Evolutionary conservation across 129 eudicot genomes (phyloP).

Genomic region (Tagetes erecta): DNA sequence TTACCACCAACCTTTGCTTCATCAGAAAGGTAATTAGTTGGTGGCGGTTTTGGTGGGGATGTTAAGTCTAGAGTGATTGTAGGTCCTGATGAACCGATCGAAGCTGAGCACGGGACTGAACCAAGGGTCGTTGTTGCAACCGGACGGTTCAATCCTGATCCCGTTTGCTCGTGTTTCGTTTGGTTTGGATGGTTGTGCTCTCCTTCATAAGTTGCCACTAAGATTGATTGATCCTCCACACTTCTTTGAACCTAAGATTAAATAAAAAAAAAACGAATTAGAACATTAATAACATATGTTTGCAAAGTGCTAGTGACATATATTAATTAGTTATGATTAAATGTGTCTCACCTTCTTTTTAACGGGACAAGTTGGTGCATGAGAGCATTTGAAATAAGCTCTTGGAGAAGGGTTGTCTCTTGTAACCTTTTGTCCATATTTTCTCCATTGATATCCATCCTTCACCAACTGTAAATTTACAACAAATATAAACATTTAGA

Average conservation of each 20-base stretch:
- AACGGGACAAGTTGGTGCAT: constrained; percentile 94
- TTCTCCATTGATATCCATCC: constrained; percentile 99
- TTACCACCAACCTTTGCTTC: constrained; percentile 20
- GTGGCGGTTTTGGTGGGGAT: constrained; percentile 45
- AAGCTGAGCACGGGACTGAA: constrained; percentile 52
- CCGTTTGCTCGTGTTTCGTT: constrained; percentile 41
- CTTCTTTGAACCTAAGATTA: constrained; percentile 78
- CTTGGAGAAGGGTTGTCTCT: constrained; percentile 99
- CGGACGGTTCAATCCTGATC: constrained; percentile 40
- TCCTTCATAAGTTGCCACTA: constrained; percentile 95
- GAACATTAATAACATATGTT: not conserved
- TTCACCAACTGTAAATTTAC: constrained; percentile 59
- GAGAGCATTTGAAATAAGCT: constrained; percentile 98
- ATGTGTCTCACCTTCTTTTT: constrained; percentile 76
- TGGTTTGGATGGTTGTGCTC: constrained; percentile 88
- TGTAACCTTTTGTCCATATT: constrained; percentile 97
- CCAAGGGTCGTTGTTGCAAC: constrained; percentile 39
- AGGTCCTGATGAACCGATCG: constrained; percentile 49
- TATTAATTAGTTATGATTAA: too few species aligned
- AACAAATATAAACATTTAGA: constrained; percentile 17
- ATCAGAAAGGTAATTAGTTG: constrained; percentile 26
- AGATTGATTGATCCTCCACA: constrained; percentile 80
- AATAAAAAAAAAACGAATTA: constrained; percentile 2
- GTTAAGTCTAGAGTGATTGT: constrained; percentile 66
- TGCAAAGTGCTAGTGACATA: not conserved